Conservation (phyloP, 1,284 basidiomycete species). For the Bondarzewia mesenterica region DNA sequence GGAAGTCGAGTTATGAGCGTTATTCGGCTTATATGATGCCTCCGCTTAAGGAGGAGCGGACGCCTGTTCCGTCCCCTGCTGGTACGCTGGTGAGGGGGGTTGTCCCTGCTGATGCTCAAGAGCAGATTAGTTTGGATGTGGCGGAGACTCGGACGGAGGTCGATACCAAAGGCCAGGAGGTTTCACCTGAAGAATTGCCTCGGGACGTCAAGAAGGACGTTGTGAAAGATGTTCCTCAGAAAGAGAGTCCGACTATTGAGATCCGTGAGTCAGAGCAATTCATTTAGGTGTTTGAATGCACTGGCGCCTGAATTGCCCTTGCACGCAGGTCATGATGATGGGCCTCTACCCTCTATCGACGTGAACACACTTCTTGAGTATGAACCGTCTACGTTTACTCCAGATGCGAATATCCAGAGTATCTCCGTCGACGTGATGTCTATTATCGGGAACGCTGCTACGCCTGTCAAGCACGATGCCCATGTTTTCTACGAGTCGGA, state of each 20-base stretch:
- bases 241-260: constrained; percentile 4
- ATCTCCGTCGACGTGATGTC: constrained; percentile 66
- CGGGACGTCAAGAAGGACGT: background rate
- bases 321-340: constrained; percentile 31
- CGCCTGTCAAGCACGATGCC: constrained; percentile 31
- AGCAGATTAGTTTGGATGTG: background rate
- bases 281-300: background rate
- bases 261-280: constrained; percentile 10
- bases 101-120: constrained; percentile 7
- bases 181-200: background rate
- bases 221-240: background rate
- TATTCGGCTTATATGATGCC: constrained; percentile 57
- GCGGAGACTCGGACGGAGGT: constrained; percentile 5
- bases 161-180: background rate
- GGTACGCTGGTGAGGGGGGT: constrained; percentile 38
- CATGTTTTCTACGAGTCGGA: constrained; percentile 69
- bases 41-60: constrained; percentile 57
- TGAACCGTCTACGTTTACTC: constrained; percentile 16
- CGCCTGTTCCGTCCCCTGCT: constrained; percentile 48
- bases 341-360: constrained; percentile 41
- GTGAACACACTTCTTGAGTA: constrained; percentile 35
- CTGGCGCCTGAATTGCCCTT: background rate
- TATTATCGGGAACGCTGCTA: constrained; percentile 42
- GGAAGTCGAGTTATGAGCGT: constrained; percentile 58
- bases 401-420: constrained; percentile 35